Evolutionary conservation across 805 yeast species (phyloP).

Genomic region (Lachancea sp.): DNA sequence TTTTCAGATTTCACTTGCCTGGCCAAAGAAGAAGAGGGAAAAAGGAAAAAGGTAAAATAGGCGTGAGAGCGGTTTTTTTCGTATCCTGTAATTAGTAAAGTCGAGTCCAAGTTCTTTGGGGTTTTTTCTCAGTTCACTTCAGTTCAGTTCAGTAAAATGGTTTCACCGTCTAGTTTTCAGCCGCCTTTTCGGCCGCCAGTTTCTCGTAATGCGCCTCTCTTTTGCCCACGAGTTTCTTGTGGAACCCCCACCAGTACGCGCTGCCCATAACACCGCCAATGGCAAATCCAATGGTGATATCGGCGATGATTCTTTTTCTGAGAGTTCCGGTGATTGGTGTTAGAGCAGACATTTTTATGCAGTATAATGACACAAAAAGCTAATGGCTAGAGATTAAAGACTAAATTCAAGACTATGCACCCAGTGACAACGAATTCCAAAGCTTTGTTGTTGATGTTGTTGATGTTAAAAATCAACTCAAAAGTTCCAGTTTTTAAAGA

Average conservation of each 20-base stretch:
- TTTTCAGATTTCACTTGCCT: too few relatives aligned
- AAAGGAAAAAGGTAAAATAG: too few relatives aligned
- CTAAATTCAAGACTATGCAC: too few relatives aligned
- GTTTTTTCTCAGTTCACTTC: background rate
- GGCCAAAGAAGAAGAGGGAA: too few relatives aligned
- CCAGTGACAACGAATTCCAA: too few relatives aligned
- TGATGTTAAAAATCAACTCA: too few relatives aligned
- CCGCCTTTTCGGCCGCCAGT: constrained; percentile 65
- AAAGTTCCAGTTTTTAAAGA: too few relatives aligned
- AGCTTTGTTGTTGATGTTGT: too few relatives aligned
- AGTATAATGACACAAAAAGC: too few relatives aligned
- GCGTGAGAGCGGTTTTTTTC: too few relatives aligned
- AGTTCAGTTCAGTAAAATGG: background rate
- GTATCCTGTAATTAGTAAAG: too few relatives aligned
- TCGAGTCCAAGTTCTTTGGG: too few relatives aligned
- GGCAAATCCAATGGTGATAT: constrained; percentile 62
- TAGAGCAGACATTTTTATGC: constrained; percentile 56
- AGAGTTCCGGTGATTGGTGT: constrained; percentile 83
- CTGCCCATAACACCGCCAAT: constrained; percentile 58
- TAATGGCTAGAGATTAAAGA: background rate
- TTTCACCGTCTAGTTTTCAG: constrained; percentile 18
- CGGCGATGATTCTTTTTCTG: constrained; percentile 73
- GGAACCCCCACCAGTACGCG: constrained; percentile 83
- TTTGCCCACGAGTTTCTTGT: constrained; percentile 60
- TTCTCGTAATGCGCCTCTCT: constrained; percentile 84